These are phyloP conservation scores for Globisporangium perplexum DNA, from an alignment of 352 stramenopile genomes.

Conservation along the genomic window DNA sequence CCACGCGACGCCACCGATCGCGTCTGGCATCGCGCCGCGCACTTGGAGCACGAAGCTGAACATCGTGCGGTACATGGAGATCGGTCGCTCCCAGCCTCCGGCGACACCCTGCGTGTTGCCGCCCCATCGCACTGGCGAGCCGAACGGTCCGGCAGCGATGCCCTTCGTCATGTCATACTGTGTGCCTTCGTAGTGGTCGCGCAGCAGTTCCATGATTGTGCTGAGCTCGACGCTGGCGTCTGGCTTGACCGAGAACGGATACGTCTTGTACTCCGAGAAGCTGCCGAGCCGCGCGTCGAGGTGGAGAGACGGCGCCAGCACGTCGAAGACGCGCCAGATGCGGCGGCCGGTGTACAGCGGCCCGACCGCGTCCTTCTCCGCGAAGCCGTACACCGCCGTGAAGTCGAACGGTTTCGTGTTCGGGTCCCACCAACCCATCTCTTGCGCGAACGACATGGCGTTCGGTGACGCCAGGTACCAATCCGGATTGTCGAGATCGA, in stretches of 20 bases:
- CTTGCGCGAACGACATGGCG: constrained; percentile 73
- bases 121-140: constrained; percentile 74
- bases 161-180: constrained; percentile 72
- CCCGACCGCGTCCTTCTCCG: constrained; percentile 45
- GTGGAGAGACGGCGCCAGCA: constrained; percentile 69
- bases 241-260: constrained; percentile 88
- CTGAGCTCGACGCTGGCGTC: constrained; percentile 39
- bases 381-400: constrained; percentile 60
- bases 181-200: constrained; percentile 86
- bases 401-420: constrained; percentile 54
- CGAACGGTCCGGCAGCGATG: constrained; percentile 79
- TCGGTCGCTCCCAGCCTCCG: constrained; percentile 76
- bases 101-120: constrained; percentile 29
- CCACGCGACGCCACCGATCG: constrained; percentile 39
- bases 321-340: constrained; percentile 86
- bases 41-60: constrained; percentile 64
- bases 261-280: constrained; percentile 66
- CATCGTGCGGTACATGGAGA: constrained; percentile 85
- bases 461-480: constrained; percentile 88
- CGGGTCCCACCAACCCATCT: constrained; percentile 85
- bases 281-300: constrained; percentile 59
- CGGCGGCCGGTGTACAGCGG: constrained; percentile 77
- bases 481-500: constrained; percentile 70
- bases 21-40: constrained; percentile 20
- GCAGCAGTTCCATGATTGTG: constrained; percentile 62